Evolutionary conservation across 2,329 filamentous ascomycete species (phyloP).

Genomic region (Aspergillus clavatus): DNA sequence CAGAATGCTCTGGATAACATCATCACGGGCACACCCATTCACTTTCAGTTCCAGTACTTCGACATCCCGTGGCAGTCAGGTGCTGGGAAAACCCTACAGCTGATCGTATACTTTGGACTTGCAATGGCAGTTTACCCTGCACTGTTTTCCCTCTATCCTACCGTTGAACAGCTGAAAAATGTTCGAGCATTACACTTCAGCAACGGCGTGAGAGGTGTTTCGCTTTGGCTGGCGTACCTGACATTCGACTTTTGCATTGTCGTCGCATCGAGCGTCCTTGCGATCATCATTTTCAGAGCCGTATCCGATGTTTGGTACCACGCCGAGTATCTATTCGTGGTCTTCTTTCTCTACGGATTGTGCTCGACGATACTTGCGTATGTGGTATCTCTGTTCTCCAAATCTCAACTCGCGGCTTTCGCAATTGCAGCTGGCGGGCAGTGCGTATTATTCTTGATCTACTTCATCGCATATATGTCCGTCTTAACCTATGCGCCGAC

Average conservation of each 20-base stretch:
- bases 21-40: constrained; percentile 63
- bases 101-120: constrained; percentile 76
- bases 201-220: constrained; percentile 77
- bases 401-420: constrained; percentile 76
- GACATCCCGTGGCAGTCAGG: constrained; percentile 66
- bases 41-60: constrained; percentile 68
- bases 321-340: constrained; percentile 73
- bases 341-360: constrained; percentile 76
- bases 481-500: constrained; percentile 71
- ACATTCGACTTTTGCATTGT: constrained; percentile 75
- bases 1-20: constrained; percentile 65
- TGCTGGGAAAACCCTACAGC: constrained; percentile 68
- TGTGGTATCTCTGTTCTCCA: constrained; percentile 72
- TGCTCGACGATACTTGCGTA: constrained; percentile 73
- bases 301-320: constrained; percentile 65
- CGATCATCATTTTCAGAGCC: constrained; percentile 64
- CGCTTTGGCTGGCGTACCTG: constrained; percentile 80
- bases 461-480: constrained; percentile 66
- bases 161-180: constrained; percentile 71
- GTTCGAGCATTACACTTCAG: constrained; percentile 85
- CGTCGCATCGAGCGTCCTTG: constrained; percentile 60
- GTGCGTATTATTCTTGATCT: constrained; percentile 65
- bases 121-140: constrained; percentile 74
- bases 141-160: constrained; percentile 85
- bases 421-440: constrained; percentile 76